Evolutionary conservation across 192 early-diverging fungal genomes (phyloP).

Genomic region (Coemansia sp.): DNA sequence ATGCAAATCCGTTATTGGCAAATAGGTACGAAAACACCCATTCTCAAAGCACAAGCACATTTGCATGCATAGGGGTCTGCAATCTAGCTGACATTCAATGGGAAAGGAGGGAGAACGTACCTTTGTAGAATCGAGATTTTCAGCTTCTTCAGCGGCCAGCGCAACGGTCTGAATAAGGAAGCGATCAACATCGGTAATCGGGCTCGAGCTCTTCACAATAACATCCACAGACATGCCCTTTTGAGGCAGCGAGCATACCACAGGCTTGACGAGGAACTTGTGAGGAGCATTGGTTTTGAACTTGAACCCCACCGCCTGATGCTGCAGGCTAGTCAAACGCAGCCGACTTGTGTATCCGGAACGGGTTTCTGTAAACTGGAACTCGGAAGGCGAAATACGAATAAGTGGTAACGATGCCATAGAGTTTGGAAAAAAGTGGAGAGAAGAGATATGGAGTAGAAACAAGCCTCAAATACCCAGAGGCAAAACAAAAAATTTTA

Average conservation of each 20-base stretch:
- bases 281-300: conserved; percentile 62
- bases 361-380: conserved; percentile 48
- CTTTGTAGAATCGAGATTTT: conserved; percentile 52
- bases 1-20: too few relatives aligned
- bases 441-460: neutral
- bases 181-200: conserved; percentile 52
- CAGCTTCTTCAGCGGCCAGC: conserved; percentile 47
- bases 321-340: conserved; percentile 48
- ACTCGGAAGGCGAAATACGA: conserved; percentile 55
- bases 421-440: neutral
- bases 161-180: conserved; percentile 60
- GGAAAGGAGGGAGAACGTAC: conserved; percentile 27
- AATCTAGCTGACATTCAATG: too few relatives aligned
- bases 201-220: conserved; percentile 50
- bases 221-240: conserved; percentile 52
- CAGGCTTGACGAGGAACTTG: conserved; percentile 59
- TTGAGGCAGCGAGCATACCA: conserved; percentile 49
- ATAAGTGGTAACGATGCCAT: conserved; percentile 43
- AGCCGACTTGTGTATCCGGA: conserved; percentile 51
- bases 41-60: too few relatives aligned
- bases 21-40: too few relatives aligned
- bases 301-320: conserved; percentile 56
- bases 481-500: neutral
- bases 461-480: neutral
- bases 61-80: too few relatives aligned